A percentile compares a stretch with the other conserved stretches of the same genome.
Evolutionary conservation across 129 eudicot genomes (phyloP).

Genomic region (Apium graveolens): DNA sequence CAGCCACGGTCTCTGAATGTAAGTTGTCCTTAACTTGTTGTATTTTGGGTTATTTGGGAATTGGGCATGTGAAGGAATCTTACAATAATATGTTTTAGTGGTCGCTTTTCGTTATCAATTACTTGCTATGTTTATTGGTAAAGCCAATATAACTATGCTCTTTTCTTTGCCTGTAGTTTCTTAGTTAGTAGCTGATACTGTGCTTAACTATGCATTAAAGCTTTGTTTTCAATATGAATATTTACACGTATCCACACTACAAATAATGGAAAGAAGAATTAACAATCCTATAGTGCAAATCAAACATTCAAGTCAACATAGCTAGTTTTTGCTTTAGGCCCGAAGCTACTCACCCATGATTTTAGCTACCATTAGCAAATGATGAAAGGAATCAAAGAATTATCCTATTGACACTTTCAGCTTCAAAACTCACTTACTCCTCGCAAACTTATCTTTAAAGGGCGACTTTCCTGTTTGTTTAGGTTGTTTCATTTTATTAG

Average conservation of each 20-base stretch:
- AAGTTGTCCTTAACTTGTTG: constrained; percentile 25
- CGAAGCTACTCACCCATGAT: too few species aligned
- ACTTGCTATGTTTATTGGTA: background rate
- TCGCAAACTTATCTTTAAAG: too few species aligned
- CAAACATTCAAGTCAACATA: background rate
- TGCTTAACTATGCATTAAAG: background rate
- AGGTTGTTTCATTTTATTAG: too few species aligned
- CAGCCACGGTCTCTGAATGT: constrained; percentile 59
- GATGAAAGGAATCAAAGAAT: too few species aligned
- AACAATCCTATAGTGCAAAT: background rate
- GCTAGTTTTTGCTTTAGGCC: background rate
- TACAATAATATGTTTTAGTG: background rate
- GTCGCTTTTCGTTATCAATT: background rate
- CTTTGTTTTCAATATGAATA: background rate
- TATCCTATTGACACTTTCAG: too few species aligned
- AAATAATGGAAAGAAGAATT: background rate
- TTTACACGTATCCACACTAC: background rate
- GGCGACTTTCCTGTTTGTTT: too few species aligned
- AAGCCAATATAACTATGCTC: background rate
- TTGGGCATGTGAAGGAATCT: background rate
- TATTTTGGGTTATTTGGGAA: background rate
- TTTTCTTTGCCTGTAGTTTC: background rate
- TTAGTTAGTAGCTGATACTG: background rate
- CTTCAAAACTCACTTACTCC: too few species aligned
- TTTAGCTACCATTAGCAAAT: too few species aligned